Conservation (phyloP, 2,329 filamentous ascomycete genomes). For the Aspergillus clavatus region DNA sequence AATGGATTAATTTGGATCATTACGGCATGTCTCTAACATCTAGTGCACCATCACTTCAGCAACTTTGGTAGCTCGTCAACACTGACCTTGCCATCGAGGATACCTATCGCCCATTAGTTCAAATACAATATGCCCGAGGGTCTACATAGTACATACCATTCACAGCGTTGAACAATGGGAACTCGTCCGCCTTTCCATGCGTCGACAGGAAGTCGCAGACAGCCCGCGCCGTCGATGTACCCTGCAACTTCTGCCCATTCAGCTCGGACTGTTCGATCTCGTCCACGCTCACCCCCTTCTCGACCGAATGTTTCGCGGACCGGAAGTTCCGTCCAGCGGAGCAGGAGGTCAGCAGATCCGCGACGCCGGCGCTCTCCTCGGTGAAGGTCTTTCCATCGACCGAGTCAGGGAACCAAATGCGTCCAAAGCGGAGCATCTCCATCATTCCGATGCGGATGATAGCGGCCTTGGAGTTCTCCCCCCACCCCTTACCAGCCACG, state of each 20-base stretch:
- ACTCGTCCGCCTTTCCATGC: constrained; percentile 10
- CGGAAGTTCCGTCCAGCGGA: constrained; percentile 14
- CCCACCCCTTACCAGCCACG: constrained; percentile 87
- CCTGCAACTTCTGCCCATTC: constrained; percentile 17
- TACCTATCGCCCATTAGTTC: not conserved
- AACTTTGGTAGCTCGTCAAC: constrained; percentile 3
- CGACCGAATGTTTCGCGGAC: constrained; percentile 13
- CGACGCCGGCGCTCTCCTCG: constrained; percentile 22
- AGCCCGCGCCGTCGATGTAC: constrained; percentile 12
- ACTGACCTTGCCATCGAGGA: constrained; percentile 3
- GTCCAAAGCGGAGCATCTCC: constrained; percentile 86
- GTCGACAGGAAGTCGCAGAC: constrained; percentile 11
- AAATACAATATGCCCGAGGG: too few relatives aligned
- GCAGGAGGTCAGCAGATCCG: constrained; percentile 15
- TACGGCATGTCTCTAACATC: not conserved
- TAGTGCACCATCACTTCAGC: not conserved
- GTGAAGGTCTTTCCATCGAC: constrained; percentile 16
- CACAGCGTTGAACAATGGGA: constrained; percentile 12
- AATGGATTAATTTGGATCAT: not conserved
- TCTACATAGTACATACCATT: constrained; percentile 2
- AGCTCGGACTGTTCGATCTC: constrained; percentile 15
- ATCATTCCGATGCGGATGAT: constrained; percentile 88
- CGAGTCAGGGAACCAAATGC: constrained; percentile 15
- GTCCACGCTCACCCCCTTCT: constrained; percentile 13
- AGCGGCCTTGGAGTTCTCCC: constrained; percentile 90